A percentile compares a stretch with the other conserved stretches of the same genome.
Evolutionary conservation across 176 grass and related monocot species (phyloP).

Genomic region (Poa pratensis): DNA sequence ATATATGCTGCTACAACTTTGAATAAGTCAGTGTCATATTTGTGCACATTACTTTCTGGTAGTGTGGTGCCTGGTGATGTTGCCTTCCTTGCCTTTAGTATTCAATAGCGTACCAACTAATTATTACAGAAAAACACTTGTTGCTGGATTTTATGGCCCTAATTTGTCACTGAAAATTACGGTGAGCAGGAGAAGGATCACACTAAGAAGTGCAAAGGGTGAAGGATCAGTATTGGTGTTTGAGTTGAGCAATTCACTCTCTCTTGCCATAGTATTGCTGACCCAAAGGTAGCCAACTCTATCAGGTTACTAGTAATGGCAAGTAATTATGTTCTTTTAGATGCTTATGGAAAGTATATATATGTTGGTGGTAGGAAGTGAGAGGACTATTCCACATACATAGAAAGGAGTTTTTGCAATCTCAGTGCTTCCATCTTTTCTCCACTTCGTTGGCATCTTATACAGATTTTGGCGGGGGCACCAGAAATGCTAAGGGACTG

Average conservation of each 20-base stretch:
- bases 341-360: not conserved
- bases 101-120: not conserved
- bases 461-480: constrained; percentile 23
- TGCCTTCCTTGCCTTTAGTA: not conserved
- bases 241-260: constrained; percentile 4
- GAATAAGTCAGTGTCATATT: constrained; percentile 24
- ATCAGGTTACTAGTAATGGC: not conserved
- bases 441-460: constrained; percentile 24
- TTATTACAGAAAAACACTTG: not conserved
- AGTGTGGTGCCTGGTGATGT: constrained; percentile 22
- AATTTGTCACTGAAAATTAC: constrained; percentile 5
- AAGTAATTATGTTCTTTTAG: constrained; percentile 30
- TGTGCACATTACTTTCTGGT: constrained; percentile 6
- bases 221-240: not conserved
- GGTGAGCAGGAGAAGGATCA: not conserved
- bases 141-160: not conserved
- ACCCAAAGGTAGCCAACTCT: not conserved
- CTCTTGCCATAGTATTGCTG: constrained; percentile 2
- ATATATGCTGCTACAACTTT: not conserved
- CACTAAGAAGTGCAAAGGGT: constrained; percentile 2
- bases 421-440: constrained; percentile 40
- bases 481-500: constrained; percentile 12
- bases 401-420: constrained; percentile 13
- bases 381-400: constrained; percentile 1
- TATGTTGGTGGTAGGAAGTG: not conserved